phyloP scores from a whole-genome alignment of 2,329 filamentous ascomycete species.

The Paracoccidioides lutzii region DNA sequence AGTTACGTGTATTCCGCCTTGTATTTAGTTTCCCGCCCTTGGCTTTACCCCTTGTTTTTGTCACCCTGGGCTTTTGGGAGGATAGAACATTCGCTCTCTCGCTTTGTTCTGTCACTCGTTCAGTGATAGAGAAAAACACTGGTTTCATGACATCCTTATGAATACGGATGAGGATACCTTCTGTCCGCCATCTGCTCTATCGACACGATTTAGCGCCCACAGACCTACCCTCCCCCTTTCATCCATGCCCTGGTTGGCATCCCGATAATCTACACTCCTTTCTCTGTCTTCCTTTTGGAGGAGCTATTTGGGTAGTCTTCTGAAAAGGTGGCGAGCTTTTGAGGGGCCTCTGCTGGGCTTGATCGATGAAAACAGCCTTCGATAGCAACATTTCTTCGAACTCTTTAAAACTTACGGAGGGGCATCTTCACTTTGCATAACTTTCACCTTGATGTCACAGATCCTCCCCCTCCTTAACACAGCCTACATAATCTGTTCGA shows the following conservation, averaged over 20 bases:
- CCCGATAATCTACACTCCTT: constrained; percentile 1
- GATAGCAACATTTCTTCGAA: neutral
- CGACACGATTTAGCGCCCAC: too few relatives aligned
- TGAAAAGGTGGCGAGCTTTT: neutral
- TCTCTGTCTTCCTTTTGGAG: neutral
- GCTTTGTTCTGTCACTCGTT: too few relatives aligned
- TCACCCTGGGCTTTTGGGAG: too few relatives aligned
- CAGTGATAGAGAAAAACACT: too few relatives aligned
- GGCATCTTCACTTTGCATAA: neutral
- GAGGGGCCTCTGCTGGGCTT: neutral
- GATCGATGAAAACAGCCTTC: neutral
- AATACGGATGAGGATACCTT: too few relatives aligned
- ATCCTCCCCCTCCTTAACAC: neutral
- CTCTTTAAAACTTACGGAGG: neutral
- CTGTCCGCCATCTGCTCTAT: too few relatives aligned
- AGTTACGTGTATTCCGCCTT: too few relatives aligned
- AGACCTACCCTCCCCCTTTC: neutral
- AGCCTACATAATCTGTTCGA: constrained; percentile 19
- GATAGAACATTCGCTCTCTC: too few relatives aligned
- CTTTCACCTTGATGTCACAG: constrained; percentile 14
- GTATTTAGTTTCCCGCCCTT: too few relatives aligned
- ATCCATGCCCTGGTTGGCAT: constrained; percentile 8
- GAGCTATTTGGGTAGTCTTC: neutral
- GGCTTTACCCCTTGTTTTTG: too few relatives aligned
- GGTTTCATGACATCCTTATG: too few relatives aligned